phyloP scores from a whole-genome alignment of 257 asterid genomes.

The Jasminum sambac region DNA sequence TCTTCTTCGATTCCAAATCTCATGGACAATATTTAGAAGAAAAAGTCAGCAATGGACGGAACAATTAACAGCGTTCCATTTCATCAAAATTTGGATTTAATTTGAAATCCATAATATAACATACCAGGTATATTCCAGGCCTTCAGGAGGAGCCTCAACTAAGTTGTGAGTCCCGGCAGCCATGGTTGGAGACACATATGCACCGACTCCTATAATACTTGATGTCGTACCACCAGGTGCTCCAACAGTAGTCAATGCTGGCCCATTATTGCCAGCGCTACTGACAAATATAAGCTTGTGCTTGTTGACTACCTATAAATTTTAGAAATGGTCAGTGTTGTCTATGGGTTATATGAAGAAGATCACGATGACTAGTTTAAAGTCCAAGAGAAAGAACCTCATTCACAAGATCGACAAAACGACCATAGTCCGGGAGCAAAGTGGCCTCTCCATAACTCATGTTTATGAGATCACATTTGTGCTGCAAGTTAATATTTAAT shows the following conservation, averaged over 20 bases:
- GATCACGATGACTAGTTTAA: conserved; percentile 25
- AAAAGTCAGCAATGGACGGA: conserved; percentile 11
- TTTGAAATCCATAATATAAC: conserved; percentile 19
- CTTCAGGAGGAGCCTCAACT: conserved; percentile 93
- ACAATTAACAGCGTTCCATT: background rate
- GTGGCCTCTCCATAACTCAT: conserved; percentile 98
- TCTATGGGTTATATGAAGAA: conserved; percentile 9
- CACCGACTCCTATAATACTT: conserved; percentile 97
- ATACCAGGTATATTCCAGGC: conserved; percentile 97
- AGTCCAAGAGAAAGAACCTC: conserved; percentile 51
- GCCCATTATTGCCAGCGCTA: conserved; percentile 96
- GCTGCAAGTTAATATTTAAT: conserved; percentile 50
- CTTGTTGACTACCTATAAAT: conserved; percentile 81
- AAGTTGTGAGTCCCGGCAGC: conserved; percentile 94
- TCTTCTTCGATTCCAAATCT: conserved; percentile 17
- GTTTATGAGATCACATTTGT: conserved; percentile 93
- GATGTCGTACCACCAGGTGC: conserved; percentile 99
- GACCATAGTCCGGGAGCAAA: conserved; percentile 92
- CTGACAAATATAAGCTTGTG: conserved; percentile 80
- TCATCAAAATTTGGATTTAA: background rate
- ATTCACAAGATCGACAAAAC: conserved; percentile 91
- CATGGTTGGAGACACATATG: conserved; percentile 97
- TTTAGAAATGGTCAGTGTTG: conserved; percentile 18
- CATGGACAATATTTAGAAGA: conserved; percentile 7
- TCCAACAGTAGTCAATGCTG: conserved; percentile 95